Percentiles rank a stretch among this genome's conserved stretches.
Evolutionary conservation across 345 rosid genomes (phyloP).

Genomic region (Salix brachista): DNA sequence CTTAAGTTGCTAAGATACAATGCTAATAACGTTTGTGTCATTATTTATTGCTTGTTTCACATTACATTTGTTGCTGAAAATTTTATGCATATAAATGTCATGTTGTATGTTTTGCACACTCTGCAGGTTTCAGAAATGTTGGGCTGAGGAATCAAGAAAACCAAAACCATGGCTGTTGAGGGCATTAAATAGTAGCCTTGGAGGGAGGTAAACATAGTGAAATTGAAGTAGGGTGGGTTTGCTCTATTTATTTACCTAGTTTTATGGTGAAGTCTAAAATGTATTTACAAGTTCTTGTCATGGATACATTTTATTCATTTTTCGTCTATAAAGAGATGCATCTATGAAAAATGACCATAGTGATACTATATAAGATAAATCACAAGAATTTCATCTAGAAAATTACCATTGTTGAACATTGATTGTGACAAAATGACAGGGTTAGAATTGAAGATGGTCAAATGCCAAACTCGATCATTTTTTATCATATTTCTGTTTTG

Average conservation of each 20-base stretch:
- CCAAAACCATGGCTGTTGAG: conserved; percentile 93
- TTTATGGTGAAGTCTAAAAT: neutral
- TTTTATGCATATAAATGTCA: conserved; percentile 17
- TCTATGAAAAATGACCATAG: neutral
- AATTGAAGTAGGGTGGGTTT: neutral
- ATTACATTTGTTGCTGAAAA: conserved; percentile 7
- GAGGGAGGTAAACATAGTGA: conserved; percentile 56
- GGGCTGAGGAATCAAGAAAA: conserved; percentile 74
- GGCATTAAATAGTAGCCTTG: conserved; percentile 75
- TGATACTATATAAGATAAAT: too few species aligned
- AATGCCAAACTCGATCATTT: neutral
- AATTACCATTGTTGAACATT: neutral
- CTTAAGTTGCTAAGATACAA: too few species aligned
- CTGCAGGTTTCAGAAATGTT: conserved; percentile 71
- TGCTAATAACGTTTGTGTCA: too few species aligned
- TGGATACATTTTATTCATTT: neutral
- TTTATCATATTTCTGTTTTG: neutral
- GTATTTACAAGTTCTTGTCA: neutral
- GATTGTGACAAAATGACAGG: neutral
- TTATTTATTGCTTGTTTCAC: conserved; percentile 4
- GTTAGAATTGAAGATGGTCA: neutral
- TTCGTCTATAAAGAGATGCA: neutral
- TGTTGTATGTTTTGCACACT: conserved; percentile 19
- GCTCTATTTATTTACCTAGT: neutral
- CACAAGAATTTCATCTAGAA: neutral